Conservation (phyloP, 495 filamentous ascomycete species). For the Penicillium lagena region DNA sequence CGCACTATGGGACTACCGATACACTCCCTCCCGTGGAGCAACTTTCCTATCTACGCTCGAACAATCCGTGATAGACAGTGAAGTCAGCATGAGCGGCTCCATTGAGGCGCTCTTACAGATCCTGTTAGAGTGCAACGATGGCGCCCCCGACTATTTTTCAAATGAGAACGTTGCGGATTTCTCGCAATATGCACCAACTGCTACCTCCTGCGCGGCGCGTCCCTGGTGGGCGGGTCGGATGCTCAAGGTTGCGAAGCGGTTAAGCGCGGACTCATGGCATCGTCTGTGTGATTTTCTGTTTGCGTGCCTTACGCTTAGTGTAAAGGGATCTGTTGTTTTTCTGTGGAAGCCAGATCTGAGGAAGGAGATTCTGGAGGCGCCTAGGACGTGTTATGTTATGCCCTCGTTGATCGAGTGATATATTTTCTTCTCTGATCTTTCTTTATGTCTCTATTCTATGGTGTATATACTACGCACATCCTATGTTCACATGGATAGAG, state of each 20-base stretch:
- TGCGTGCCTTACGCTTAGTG: constrained; percentile 26
- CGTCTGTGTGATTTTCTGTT: constrained; percentile 26
- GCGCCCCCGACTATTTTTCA: neutral
- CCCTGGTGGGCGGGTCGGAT: constrained; percentile 38
- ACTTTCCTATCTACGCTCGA: constrained; percentile 27
- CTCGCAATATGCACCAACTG: constrained; percentile 22
- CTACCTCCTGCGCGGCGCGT: constrained; percentile 20
- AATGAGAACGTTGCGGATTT: constrained; percentile 16
- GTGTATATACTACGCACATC: neutral
- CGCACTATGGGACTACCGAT: constrained; percentile 36
- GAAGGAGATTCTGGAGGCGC: constrained; percentile 28
- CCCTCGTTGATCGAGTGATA: constrained; percentile 16
- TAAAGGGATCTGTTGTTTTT: constrained; percentile 10
- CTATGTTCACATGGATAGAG: neutral
- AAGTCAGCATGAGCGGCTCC: constrained; percentile 30
- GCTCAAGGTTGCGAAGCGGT: constrained; percentile 35
- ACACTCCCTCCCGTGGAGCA: constrained; percentile 14
- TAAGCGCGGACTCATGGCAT: constrained; percentile 27
- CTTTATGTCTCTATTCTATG: neutral
- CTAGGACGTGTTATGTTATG: constrained; percentile 31
- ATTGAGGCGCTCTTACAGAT: constrained; percentile 35
- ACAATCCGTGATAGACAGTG: constrained; percentile 23
- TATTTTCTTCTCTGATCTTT: neutral
- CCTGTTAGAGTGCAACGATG: constrained; percentile 31
- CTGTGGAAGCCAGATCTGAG: constrained; percentile 28